A percentile compares a stretch with the other conserved stretches of the same genome.
These are phyloP conservation scores for Trichoderma sp. DNA, from an alignment of 2,329 filamentous ascomycete species.

Conservation along the genomic window DNA sequence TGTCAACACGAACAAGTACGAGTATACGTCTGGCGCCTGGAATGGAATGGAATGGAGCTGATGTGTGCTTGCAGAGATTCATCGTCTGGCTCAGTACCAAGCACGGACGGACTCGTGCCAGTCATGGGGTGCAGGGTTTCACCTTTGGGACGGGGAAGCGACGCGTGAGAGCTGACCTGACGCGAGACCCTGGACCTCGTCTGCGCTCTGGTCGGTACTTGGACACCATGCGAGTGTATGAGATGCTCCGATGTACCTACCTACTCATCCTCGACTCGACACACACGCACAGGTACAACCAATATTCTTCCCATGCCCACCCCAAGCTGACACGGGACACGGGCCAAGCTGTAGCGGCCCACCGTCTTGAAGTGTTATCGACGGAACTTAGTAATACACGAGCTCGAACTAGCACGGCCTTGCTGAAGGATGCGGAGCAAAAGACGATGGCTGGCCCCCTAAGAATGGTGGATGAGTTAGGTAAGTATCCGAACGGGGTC, in stretches of 20 bases:
- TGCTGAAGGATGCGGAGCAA: not conserved
- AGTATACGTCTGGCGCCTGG: not conserved
- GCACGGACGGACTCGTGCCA: not conserved
- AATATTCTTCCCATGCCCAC: not conserved
- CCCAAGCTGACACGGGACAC: slow-evolving; percentile 10
- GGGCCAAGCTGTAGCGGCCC: not conserved
- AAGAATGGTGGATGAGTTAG: not conserved
- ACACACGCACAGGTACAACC: not conserved
- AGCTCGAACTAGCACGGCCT: not conserved
- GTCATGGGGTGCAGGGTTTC: slow-evolving; percentile 8
- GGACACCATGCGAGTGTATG: not conserved
- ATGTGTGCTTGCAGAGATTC: no score
- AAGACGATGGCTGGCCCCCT: not conserved
- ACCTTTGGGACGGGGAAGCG: slow-evolving; percentile 2
- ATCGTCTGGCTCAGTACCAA: no score
- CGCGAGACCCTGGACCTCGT: slow-evolving; percentile 10
- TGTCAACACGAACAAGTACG: not conserved
- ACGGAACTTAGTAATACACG: not conserved
- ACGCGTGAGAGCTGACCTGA: slow-evolving; percentile 16
- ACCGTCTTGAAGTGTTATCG: not conserved
- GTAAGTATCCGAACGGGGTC: not conserved
- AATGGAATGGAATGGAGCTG: no score
- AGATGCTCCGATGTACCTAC: not conserved
- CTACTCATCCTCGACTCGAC: not conserved
- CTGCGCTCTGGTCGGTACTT: not conserved